Base-by-base conservation (phyloP, 2,329 filamentous ascomycete genomes). In the Plenodomus biglobosus region DNA sequence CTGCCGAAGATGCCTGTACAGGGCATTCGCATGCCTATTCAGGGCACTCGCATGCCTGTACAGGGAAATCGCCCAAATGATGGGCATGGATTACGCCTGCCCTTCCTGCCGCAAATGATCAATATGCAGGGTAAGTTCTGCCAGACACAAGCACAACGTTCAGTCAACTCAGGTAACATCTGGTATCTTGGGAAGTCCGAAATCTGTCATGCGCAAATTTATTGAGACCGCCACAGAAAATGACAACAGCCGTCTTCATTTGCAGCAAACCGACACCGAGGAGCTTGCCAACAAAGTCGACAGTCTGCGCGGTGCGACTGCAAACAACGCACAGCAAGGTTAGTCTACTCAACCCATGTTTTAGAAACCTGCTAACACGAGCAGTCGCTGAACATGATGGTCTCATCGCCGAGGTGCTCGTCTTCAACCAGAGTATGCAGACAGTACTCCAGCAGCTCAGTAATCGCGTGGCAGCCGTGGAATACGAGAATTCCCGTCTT, bases 381-480 rank as follows among this genome's bases (percentile, higher is more conserved):
- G 13, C 42, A 17, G 16, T 22, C 16, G 41, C 39, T 48, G 55
- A 38, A 13, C 7, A 16, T 10, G 17, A 43, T 3, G 20, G 46
- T 6, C 15, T 7, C 8, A 32, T 44, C 16, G 17, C 53, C 1
- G 3, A 27, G 16, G 43, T 53, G 20, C 27, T 50, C 8, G 30
- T 41, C 5, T 41, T 50, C 34, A 47, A 36, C 11, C 13, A n/a
- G 3, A 22, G 16, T 6, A 36, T 45, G 1, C 3, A 39, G 1
- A 11, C 32, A 2, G 16, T 38, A 11, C 1, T 45, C 3, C 35
- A 41, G 2, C 15, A 32, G 1, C 20, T 97, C 52, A 91, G 96
- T 76, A 96, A 96, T 81, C 92, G 92, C 52, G 94, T 97, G 87
- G 81, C 96, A 57, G 96, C 96, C 71, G 83, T 95, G 45, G 88